A percentile compares a stretch with the other conserved stretches of the same genome.
Evolutionary conservation across 768 basidiomycete species (phyloP).

Genomic region (Lactarius quietus): DNA sequence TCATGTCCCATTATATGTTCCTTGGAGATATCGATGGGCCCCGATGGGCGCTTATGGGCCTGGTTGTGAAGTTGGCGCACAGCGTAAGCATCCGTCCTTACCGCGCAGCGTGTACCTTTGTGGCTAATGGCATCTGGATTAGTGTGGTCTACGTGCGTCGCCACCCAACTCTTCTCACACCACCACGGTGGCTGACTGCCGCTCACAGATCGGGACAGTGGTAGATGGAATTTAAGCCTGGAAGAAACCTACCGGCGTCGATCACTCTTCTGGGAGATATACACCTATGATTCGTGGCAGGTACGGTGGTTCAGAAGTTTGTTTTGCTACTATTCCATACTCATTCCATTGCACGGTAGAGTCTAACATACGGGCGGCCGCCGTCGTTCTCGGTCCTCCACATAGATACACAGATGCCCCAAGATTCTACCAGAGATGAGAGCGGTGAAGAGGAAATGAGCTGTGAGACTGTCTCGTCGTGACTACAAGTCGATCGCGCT

Average conservation of each 20-base stretch:
- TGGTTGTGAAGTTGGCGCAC: slow-evolving; percentile 66
- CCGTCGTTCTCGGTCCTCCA: slow-evolving; percentile 52
- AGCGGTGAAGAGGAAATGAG: slow-evolving; percentile 56
- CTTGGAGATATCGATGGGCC: slow-evolving; percentile 49
- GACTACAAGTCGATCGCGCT: background rate
- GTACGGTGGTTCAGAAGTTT: slow-evolving; percentile 35
- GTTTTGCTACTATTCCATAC: slow-evolving; percentile 3
- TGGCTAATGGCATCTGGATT: slow-evolving; percentile 20
- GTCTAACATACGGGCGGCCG: slow-evolving; percentile 67
- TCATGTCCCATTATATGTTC: slow-evolving; percentile 52
- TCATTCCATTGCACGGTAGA: slow-evolving; percentile 38
- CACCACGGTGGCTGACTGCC: slow-evolving; percentile 17
- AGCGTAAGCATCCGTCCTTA: slow-evolving; percentile 43
- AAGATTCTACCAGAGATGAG: slow-evolving; percentile 51
- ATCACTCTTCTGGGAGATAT: slow-evolving; percentile 60
- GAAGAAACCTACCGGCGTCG: slow-evolving; percentile 58
- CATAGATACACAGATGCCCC: slow-evolving; percentile 30
- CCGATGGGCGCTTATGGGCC: slow-evolving; percentile 67
- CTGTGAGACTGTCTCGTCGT: slow-evolving; percentile 41
- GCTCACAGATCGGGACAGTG: slow-evolving; percentile 59
- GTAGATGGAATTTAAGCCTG: slow-evolving; percentile 55
- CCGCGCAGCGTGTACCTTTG: slow-evolving; percentile 23
- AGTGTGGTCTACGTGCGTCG: slow-evolving; percentile 43
- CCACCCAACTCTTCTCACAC: slow-evolving; percentile 45
- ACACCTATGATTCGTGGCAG: slow-evolving; percentile 70